Base-by-base conservation (phyloP, 2,329 filamentous ascomycete species). In the Xylaria polymorpha region DNA sequence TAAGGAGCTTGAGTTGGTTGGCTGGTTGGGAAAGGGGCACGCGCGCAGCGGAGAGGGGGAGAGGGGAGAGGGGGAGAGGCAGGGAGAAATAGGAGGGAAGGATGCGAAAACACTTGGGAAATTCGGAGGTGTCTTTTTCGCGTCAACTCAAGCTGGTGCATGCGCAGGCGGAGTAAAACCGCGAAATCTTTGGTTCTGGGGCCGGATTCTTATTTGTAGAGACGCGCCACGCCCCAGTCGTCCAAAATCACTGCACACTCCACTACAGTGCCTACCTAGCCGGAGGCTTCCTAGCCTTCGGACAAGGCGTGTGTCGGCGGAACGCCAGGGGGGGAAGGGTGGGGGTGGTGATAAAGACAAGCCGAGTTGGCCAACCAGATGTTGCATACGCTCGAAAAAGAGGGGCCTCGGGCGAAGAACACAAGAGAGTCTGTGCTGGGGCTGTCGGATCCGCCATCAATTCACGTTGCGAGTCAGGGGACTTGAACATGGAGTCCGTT, bases 201-300 rank as follows among this genome's bases (percentile, higher is more conserved):
- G 79, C 78, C 75, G 76, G 78, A 79, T 71, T 81, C 77, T 80
- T 82, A 82, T 82, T 82, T 82, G 81, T 83, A 82, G 77, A 77
- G 57, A 80, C 76, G 78, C 77, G 75, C 75, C 74, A 72, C 71
- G 56, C 51, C 71, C 73, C 73, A 72, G 72, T 66, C 63, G 66
- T 66, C 70, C 71, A 75, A 71, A 77, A 77, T 76, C 75, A 78
- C 75, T 71, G 73, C 70, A 71, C 70, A 71, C 74, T 73, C 73
- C 67, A 29, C 25, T 29, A n/a, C n/a, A n/a, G n/a, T n/a, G n/a
- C n/a, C n/a, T n/a, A 72, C 65, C 68, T 62, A 66, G 66, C 72
- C 66, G 61, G 69, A 61, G 58, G 39, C 68, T 29, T 29, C 25
- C 25, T 56, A 72, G 67, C 64, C 64, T 65, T 53, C n/a, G 56